A percentile compares a stretch with the other conserved stretches of the same genome.
Conservation (phyloP, 164 flowering plant species). For the Protea cynaroides region DNA sequence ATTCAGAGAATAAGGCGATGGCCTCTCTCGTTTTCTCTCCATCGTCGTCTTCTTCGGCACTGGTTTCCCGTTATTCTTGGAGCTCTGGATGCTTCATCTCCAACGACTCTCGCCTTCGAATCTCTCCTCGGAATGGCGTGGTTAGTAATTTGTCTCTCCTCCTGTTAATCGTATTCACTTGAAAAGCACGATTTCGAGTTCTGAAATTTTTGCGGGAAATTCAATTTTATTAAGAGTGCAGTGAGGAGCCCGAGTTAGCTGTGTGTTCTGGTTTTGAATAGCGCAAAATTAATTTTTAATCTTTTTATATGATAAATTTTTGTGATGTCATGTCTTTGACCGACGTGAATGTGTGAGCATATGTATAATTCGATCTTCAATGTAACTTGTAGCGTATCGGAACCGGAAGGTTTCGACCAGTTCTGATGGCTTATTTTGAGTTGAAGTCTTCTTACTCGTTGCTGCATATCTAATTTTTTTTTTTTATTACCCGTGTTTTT, state of each 20-base stretch:
- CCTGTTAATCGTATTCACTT: background rate
- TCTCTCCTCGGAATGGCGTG: constrained; percentile 10
- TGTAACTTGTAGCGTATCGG: background rate
- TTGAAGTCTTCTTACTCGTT: no score
- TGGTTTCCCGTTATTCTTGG: constrained; percentile 10
- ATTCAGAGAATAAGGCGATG: constrained; percentile 4
- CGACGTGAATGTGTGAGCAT: background rate
- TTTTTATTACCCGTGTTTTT: background rate
- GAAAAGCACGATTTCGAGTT: background rate
- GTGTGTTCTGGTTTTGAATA: background rate
- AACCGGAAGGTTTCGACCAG: background rate
- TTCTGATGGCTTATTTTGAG: background rate
- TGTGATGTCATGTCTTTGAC: background rate
- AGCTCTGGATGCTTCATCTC: constrained; percentile 3
- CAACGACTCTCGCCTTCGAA: constrained; percentile 13
- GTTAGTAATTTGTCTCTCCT: constrained; percentile 9
- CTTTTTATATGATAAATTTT: background rate
- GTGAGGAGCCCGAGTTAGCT: background rate
- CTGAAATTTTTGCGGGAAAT: background rate
- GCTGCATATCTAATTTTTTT: background rate
- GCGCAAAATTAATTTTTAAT: background rate
- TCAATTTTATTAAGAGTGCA: background rate
- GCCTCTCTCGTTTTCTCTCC: constrained; percentile 15
- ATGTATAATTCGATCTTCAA: no score
- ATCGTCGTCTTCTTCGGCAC: constrained; percentile 9